Evolutionary conservation across 495 filamentous ascomycete genomes (phyloP).

Genomic region (Ascobolus immersus): DNA sequence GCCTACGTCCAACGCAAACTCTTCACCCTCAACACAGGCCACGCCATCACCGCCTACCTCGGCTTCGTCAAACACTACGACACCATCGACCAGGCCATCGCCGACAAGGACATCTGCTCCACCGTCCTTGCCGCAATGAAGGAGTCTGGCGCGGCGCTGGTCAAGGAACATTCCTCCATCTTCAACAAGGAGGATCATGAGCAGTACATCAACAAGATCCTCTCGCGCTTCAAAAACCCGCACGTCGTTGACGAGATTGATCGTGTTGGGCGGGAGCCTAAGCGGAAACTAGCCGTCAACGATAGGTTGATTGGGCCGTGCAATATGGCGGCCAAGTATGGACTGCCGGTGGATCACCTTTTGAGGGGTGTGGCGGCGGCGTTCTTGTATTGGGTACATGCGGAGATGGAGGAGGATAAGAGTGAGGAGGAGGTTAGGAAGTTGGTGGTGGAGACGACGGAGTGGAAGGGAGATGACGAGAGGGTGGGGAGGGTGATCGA

Average conservation of each 20-base stretch:
- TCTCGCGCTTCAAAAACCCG: slow-evolving; percentile 82
- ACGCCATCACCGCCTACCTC: slow-evolving; percentile 92
- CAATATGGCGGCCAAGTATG: slow-evolving; percentile 12
- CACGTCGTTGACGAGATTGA: slow-evolving; percentile 76
- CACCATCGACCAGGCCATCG: slow-evolving; percentile 65
- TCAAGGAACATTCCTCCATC: slow-evolving; percentile 66
- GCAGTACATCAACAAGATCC: slow-evolving; percentile 74
- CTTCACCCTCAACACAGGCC: slow-evolving; percentile 94
- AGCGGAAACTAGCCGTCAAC: slow-evolving; percentile 74
- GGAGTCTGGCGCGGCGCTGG: slow-evolving; percentile 66
- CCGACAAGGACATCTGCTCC: slow-evolving; percentile 29
- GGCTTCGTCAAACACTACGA: slow-evolving; percentile 59
- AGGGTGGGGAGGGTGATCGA: slow-evolving; percentile 9
- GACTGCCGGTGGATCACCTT: slow-evolving; percentile 11
- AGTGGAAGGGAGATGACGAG: slow-evolving; percentile 7
- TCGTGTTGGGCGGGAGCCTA: slow-evolving; percentile 81
- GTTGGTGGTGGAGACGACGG: slow-evolving; percentile 10
- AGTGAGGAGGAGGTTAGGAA: slow-evolving; percentile 6
- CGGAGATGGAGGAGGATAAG: slow-evolving; percentile 9
- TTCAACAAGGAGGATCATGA: slow-evolving; percentile 42
- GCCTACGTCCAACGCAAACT: slow-evolving; percentile 98
- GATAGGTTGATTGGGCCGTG: slow-evolving; percentile 80
- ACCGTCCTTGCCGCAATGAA: slow-evolving; percentile 42
- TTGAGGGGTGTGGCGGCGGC: slow-evolving; percentile 12
- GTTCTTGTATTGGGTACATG: slow-evolving; percentile 11